Conservation (phyloP, 768 basidiomycete genomes). For the Lactarius trivialis region DNA sequence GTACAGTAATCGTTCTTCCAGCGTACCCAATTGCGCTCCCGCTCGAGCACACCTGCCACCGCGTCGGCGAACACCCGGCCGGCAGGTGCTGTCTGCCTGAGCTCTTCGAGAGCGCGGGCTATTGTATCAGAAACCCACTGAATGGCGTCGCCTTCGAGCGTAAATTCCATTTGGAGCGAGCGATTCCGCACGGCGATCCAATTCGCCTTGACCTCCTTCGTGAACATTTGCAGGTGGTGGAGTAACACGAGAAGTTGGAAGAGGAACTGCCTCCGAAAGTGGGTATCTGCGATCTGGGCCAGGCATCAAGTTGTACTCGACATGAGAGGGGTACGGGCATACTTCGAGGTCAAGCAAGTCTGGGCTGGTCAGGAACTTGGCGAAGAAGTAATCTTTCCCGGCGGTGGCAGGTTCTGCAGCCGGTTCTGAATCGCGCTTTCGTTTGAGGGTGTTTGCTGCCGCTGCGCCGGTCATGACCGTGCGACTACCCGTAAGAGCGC, state of each 20-base stretch:
- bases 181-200: slow-evolving; percentile 65
- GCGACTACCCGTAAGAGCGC: slow-evolving; percentile 79
- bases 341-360: slow-evolving; percentile 87
- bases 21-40: slow-evolving; percentile 85
- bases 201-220: slow-evolving; percentile 52
- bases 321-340: slow-evolving; percentile 15
- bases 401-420: slow-evolving; percentile 44
- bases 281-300: slow-evolving; percentile 74
- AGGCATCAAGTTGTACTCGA: not conserved
- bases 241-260: slow-evolving; percentile 80
- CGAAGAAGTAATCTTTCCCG: slow-evolving; percentile 76
- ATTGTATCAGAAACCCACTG: slow-evolving; percentile 75
- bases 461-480: slow-evolving; percentile 27
- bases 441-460: slow-evolving; percentile 42
- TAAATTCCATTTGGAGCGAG: slow-evolving; percentile 80
- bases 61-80: slow-evolving; percentile 75
- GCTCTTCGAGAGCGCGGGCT: slow-evolving; percentile 44
- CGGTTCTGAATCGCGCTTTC: slow-evolving; percentile 54
- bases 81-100: slow-evolving; percentile 71
- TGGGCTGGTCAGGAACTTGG: slow-evolving; percentile 86
- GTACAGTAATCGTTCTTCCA: slow-evolving; percentile 85
- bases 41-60: slow-evolving; percentile 60
- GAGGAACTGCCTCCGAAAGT: slow-evolving; percentile 89
- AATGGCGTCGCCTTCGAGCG: slow-evolving; percentile 55
- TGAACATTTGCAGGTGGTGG: slow-evolving; percentile 68